A percentile compares a stretch with the other conserved stretches of the same genome.
Conservation (phyloP, 2,329 filamentous ascomycete genomes). For the Basipetospora chlamydospora region DNA sequence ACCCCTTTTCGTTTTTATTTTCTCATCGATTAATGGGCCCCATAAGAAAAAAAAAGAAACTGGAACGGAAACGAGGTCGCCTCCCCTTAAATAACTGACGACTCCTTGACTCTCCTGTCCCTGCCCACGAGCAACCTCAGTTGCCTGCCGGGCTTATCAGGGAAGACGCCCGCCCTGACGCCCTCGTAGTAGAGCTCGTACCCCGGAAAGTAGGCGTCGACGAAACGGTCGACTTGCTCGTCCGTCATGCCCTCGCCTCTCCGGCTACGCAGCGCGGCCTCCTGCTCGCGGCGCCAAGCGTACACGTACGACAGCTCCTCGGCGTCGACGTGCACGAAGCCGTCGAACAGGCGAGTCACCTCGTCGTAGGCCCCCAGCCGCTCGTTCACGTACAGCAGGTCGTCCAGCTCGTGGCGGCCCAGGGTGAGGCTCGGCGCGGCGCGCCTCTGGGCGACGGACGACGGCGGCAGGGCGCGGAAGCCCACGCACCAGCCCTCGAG, state of each 20-base stretch:
- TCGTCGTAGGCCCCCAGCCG: constrained; percentile 30
- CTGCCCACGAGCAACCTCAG: constrained; percentile 46
- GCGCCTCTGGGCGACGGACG: constrained; percentile 35
- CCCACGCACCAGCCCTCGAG: constrained; percentile 89
- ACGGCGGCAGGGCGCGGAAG: constrained; percentile 48
- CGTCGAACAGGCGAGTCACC: constrained; percentile 34
- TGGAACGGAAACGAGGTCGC: not conserved
- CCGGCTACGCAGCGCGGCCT: constrained; percentile 49
- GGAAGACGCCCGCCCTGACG: constrained; percentile 42
- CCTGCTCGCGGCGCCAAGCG: constrained; percentile 70
- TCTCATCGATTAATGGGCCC: too few species aligned
- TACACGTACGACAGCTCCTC: constrained; percentile 65
- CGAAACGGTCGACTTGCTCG: constrained; percentile 64
- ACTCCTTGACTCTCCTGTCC: constrained; percentile 44
- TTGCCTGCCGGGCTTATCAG: constrained; percentile 35
- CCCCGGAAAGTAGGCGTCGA: constrained; percentile 53
- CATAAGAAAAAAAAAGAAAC: not conserved
- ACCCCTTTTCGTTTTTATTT: too few species aligned
- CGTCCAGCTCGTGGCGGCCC: constrained; percentile 29
- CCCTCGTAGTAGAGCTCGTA: constrained; percentile 55
- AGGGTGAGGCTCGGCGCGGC: constrained; percentile 35
- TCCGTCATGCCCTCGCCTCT: constrained; percentile 71
- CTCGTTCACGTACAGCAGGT: constrained; percentile 36
- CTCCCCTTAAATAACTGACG: constrained; percentile 28
- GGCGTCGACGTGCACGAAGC: constrained; percentile 51